phyloP scores from a whole-genome alignment of 1,139 yeast species.

The Yamadazyma dendronema region DNA sequence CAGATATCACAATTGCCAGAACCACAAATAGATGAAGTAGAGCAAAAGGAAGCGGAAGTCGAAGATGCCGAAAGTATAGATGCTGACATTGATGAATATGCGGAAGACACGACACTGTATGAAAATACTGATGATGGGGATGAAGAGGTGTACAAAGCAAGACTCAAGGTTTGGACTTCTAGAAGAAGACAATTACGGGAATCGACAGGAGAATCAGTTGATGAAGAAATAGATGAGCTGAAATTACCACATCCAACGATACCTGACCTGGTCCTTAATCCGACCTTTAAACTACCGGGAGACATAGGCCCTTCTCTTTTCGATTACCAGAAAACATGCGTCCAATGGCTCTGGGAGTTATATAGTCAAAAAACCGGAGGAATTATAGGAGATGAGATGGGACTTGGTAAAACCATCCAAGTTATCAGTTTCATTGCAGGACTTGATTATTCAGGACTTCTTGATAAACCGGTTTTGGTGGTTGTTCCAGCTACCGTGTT shows the following conservation, averaged over 20 bases:
- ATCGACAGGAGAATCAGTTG: constrained; percentile 10
- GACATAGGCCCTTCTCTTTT: constrained; percentile 84
- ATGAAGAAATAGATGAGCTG: constrained; percentile 60
- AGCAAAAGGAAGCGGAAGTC: constrained; percentile 2
- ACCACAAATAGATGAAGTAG: constrained; percentile 5
- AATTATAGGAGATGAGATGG: constrained; percentile 97
- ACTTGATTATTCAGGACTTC: constrained; percentile 72
- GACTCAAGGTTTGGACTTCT: constrained; percentile 60
- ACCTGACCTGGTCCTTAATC: constrained; percentile 72
- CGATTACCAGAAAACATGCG: constrained; percentile 93
- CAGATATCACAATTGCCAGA: too few species aligned
- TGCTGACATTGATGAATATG: background rate
- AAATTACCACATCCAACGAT: constrained; percentile 71
- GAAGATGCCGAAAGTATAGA: constrained; percentile 4
- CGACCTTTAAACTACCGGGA: constrained; percentile 77
- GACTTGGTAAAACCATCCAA: constrained; percentile 92
- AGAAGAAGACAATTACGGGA: constrained; percentile 39
- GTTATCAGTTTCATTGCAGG: constrained; percentile 89
- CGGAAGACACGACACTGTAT: constrained; percentile 1
- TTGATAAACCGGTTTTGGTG: constrained; percentile 75
- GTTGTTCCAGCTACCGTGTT: constrained; percentile 97
- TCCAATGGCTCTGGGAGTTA: constrained; percentile 77
- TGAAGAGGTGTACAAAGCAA: constrained; percentile 54
- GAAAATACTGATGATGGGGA: constrained; percentile 75
- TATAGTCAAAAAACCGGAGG: constrained; percentile 90